Evolutionary conservation across 768 basidiomycete genomes (phyloP), one percentile per base, ranked within the genome.

Genomic region (Mycena vulgaris): DNA sequence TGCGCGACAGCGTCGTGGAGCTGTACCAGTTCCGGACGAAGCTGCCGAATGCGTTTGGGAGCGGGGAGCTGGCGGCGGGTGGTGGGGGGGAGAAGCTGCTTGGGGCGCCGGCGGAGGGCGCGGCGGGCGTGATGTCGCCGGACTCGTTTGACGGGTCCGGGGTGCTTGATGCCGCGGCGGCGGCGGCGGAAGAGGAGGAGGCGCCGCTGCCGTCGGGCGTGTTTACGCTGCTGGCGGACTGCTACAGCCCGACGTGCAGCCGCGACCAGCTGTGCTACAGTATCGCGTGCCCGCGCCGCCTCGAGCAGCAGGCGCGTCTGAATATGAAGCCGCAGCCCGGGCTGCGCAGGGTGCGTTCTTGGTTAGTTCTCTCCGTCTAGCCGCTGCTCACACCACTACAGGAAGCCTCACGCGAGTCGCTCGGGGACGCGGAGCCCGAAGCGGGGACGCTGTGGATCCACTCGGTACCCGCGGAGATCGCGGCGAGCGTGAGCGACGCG

Each of bases 171-270:
- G 78, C 60, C 81, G 81, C 51, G 81, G 79, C 68, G 70, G 53
- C 2, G 30, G 55, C 23, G 74, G 68, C 74, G 72, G 72, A 67
- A 73, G 49, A 73, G 71, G 93, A 95, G 69, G 92, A 93, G 74
- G 81, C 88, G 17, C 88, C 90, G 27, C 81, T 98, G 63, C 98
- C 98, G 2, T 89, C 93, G 0, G 98, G 98, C 27, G 96, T 99
- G 19, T 99, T 99, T 80, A 99, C 97, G 2, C 87, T 99, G 51
- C 86, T 99, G 70, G 97, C 96, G 0, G 97, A 98, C 78, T 99
- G 98, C 80, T 99, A 99, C 83, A 98, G 96, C 14, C 96, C 98
- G 21, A 99, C 98, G 33, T 99, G 98, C 82, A 94, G 95, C 37
- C 86, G 94, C 59, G 97, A 98, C 78, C 91, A 89, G 69, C 83